Evolutionary conservation across 148 eudicot genomes (phyloP), one percentile per base, ranked within the genome.

Genomic region (Pouteria glomerata): DNA sequence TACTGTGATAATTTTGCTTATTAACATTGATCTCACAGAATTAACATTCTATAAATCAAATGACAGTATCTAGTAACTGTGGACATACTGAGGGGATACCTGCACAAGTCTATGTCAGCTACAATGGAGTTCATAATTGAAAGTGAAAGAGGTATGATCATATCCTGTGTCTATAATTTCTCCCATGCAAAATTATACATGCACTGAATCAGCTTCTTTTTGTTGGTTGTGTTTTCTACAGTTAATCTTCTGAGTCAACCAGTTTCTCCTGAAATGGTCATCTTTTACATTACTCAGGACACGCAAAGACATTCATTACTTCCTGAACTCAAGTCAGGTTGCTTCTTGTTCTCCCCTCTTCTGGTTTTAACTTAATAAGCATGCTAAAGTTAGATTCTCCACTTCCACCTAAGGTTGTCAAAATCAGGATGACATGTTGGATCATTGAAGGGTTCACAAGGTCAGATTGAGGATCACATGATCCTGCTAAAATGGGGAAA

Each of bases 231-330:
- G 48, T 39, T 57, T 55, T 71, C 70, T 78, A 59, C 90, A 90
- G 92, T 80, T 15, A 84, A 78, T 72, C 87, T 80, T 64, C 87
- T 73, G 26, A 87, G 86, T 80, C 80, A 77, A 77, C 89, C 86
- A 52, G 57, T 86, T 80, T 80, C 92, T 57, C 87, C 92, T 67
- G 96, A 90, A 80, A 78, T 74, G 74, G 87, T 86, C 72, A 63
- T 86, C 41, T 90, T 90, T 81, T 90, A 86, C 76, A 90, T 90
- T 69, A 90, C 96, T 8, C 96, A 90, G 79, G 96, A 90, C 80
- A 88, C 96, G 50, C 96, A 90, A 72, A 88, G 84, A 58, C 96
- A 90, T 66, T 64, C 82, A 29, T 76, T 90, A 73, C 90, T 90
- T 74, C 85, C 90, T 70, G 89, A 90, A 77, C 80, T 90, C 53